Conservation (phyloP, 345 rosid genomes). For the Boechera divaricarpa region DNA sequence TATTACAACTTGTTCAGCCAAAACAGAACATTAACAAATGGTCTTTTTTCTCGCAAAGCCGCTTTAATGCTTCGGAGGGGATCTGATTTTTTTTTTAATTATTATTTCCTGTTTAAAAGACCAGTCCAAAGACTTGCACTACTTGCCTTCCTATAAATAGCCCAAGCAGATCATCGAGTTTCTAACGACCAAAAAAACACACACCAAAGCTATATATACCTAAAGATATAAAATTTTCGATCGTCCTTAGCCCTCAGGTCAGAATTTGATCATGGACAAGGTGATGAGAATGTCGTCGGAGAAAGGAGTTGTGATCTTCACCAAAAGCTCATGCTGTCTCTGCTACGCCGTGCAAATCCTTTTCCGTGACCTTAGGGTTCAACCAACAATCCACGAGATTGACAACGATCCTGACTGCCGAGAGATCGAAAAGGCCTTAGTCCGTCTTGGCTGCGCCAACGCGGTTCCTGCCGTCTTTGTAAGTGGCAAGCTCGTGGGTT, state of each 20-base stretch:
- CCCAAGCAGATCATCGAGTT: slow-evolving; percentile 32
- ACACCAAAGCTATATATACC: slow-evolving; percentile 17
- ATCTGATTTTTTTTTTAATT: slow-evolving; percentile 8
- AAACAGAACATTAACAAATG: slow-evolving; percentile 34
- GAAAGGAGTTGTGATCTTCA: slow-evolving; percentile 79
- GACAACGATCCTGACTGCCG: slow-evolving; percentile 78
- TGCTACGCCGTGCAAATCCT: slow-evolving; percentile 73
- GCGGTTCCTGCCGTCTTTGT: slow-evolving; percentile 83
- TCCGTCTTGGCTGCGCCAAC: slow-evolving; percentile 64
- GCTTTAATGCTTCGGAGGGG: slow-evolving; percentile 34
- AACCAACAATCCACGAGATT: slow-evolving; percentile 64
- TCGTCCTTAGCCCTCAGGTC: slow-evolving; percentile 1
- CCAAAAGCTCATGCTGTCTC: slow-evolving; percentile 80
- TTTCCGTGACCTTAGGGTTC: slow-evolving; percentile 74
- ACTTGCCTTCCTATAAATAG: slow-evolving; percentile 43
- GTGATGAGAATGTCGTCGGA: slow-evolving; percentile 67
- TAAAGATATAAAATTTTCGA: background rate
- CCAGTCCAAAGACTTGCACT: slow-evolving; percentile 37
- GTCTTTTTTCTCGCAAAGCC: slow-evolving; percentile 37
- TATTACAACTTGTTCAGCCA: slow-evolving; percentile 34
- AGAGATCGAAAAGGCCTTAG: slow-evolving; percentile 76
- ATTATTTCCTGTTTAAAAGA: background rate
- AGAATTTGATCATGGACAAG: slow-evolving; percentile 57
- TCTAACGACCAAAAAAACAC: slow-evolving; percentile 18
- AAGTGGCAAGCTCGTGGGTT: slow-evolving; percentile 73